phyloP scores from a whole-genome alignment of 345 rosid genomes.

The Eucalyptus marginata region DNA sequence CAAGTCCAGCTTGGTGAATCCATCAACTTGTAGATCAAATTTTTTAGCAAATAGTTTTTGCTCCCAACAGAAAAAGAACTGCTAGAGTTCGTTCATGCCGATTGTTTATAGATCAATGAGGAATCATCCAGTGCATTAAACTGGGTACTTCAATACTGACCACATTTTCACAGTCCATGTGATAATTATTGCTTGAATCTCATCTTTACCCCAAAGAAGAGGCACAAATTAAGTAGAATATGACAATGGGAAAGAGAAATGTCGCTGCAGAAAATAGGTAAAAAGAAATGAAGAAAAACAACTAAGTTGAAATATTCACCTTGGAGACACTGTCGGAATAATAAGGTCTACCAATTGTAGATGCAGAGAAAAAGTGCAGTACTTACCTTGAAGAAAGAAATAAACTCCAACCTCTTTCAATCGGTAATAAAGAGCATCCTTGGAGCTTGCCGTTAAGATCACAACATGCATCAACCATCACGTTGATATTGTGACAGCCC shows the following conservation, averaged over 20 bases:
- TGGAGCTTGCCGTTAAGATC: not conserved
- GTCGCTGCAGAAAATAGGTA: no score
- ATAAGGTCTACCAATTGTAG: not conserved
- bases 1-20: not conserved
- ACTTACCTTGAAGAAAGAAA: not conserved
- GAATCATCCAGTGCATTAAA: not conserved
- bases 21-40: not conserved
- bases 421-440: not conserved
- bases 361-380: not conserved
- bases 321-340: not conserved
- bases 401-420: not conserved
- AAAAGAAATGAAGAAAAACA: not conserved
- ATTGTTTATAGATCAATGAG: not conserved
- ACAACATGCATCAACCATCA: not conserved
- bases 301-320: not conserved
- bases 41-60: not conserved
- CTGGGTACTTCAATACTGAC: rapidly evolving
- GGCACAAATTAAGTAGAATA: not conserved
- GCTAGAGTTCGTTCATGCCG: not conserved
- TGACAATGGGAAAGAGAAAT: no score
- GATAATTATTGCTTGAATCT: not conserved
- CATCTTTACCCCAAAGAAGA: not conserved
- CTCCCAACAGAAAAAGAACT: not conserved
- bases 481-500: no score
- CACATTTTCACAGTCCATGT: not conserved